Base-by-base conservation (phyloP, 2,329 filamentous ascomycete species). In the Fusarium caatingaense region DNA sequence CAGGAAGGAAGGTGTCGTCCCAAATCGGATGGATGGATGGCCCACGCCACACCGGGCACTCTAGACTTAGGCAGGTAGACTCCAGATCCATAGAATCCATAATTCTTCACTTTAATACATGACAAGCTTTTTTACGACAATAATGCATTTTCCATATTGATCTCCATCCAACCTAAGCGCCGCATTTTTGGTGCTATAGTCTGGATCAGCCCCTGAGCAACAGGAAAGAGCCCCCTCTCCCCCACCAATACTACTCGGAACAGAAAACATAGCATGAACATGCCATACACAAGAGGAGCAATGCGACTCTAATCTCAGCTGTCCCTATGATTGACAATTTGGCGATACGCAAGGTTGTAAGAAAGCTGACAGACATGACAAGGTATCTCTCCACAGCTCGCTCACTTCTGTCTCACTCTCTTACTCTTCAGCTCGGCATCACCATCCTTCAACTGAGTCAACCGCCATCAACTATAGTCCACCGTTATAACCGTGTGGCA, bases 151-250 rank as follows among this genome's bases (percentile, higher is more conserved):
- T 27, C 32, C 48, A 49, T 49, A 37, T 47, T 49, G 21, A 57
- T 37, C 34, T 37, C 34, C 30, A 44, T 13, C 21, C 45, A 59
- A 64, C 51, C 40, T 32, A 66, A 44, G 51, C 62, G 62, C 51
- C 60, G 51, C 61, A 20, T 59, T 42, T 42, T 37, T 64, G 53
- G 53, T 64, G 44, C 61, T 59, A 64, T 64, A 51, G 60, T 58
- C 23, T 53, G 18, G 10, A 27, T 42, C 23, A 16, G 41, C 49
- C 49, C 49, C 49, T 53, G 49, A 53, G 21, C 30, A 37, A 37
- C 34, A n/a, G 18, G 18, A 37, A 16, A 41, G 25, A 51, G 20
- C 28, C 54, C 63, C 63, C 55, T 49, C 34, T 37, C 34, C 61
- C 32, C 60, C 60, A 63, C 60, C 60, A 64, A 54, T 34, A 65